phyloP scores from a whole-genome alignment of 768 basidiomycete genomes.

The Postia placenta region DNA sequence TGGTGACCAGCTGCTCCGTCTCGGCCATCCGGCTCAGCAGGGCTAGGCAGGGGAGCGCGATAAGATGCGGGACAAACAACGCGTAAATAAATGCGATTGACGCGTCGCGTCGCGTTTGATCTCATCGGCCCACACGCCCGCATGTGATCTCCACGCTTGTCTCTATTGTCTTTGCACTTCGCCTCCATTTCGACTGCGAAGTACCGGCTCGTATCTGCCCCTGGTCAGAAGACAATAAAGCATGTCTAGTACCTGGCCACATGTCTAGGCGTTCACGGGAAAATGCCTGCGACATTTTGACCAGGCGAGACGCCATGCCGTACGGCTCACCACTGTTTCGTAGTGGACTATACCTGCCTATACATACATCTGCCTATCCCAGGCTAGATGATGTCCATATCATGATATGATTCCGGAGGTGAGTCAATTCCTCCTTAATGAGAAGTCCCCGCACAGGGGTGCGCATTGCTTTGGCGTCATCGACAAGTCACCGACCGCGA shows the following conservation, averaged over 20 bases:
- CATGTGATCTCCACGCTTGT: background rate
- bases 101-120: background rate
- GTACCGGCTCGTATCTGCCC: background rate
- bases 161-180: background rate
- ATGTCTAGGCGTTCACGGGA: no score
- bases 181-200: background rate
- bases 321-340: no score
- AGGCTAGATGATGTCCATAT: no score
- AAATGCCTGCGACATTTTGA: no score
- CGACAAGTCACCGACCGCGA: background rate
- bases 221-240: background rate
- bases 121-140: background rate
- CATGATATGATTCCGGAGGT: no score
- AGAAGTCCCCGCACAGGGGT: background rate
- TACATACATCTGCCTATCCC: no score
- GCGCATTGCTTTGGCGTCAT: background rate
- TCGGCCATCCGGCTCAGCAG: background rate
- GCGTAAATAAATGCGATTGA: conserved; percentile 3
- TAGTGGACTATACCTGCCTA: no score
- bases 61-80: conserved; percentile 2
- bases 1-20: background rate
- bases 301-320: no score
- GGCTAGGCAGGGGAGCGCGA: background rate
- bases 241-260: background rate
- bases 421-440: background rate